These are phyloP conservation scores for Suhomyces xylopsoci DNA, from an alignment of 805 yeast species.

Conservation along the genomic window DNA sequence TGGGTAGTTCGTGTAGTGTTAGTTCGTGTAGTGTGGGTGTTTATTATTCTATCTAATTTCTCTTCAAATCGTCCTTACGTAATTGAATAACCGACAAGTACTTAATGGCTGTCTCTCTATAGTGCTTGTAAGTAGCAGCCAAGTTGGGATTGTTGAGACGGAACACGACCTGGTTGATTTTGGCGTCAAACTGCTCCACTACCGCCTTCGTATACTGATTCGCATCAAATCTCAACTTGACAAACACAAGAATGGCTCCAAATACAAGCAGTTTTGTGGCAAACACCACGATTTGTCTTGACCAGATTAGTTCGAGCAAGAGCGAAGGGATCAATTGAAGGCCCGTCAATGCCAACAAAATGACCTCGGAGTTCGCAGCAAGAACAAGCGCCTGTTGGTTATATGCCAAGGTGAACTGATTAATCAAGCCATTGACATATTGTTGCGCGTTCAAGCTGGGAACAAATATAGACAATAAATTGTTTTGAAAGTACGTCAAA, in stretches of 20 bases:
- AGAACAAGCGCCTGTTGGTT: constrained; percentile 36
- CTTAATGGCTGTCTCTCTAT: constrained; percentile 16
- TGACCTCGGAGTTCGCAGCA: constrained; percentile 38
- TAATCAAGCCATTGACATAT: constrained; percentile 24
- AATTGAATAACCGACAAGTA: constrained; percentile 22
- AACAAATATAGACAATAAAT: constrained; percentile 22
- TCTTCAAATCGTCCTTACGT: constrained; percentile 15
- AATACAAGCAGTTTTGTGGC: constrained; percentile 35
- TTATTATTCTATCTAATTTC: no score
- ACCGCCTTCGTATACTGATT: constrained; percentile 36
- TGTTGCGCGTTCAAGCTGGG: constrained; percentile 37
- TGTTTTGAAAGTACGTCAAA: constrained; percentile 36
- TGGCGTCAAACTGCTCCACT: constrained; percentile 44
- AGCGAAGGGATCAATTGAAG: constrained; percentile 24
- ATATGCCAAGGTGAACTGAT: constrained; percentile 26
- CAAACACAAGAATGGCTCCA: constrained; percentile 26
- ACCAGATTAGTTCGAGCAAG: constrained; percentile 20
- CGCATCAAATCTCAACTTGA: constrained; percentile 34
- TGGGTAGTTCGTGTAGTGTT: no score
- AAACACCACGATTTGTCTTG: constrained; percentile 22
- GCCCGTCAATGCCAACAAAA: constrained; percentile 22
- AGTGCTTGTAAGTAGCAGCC: constrained; percentile 16
- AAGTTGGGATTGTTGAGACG: constrained; percentile 9
- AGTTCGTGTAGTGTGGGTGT: no score
- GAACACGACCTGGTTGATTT: constrained; percentile 26